Conservation (phyloP, 495 filamentous ascomycete species). For the Xylaria acuta region DNA sequence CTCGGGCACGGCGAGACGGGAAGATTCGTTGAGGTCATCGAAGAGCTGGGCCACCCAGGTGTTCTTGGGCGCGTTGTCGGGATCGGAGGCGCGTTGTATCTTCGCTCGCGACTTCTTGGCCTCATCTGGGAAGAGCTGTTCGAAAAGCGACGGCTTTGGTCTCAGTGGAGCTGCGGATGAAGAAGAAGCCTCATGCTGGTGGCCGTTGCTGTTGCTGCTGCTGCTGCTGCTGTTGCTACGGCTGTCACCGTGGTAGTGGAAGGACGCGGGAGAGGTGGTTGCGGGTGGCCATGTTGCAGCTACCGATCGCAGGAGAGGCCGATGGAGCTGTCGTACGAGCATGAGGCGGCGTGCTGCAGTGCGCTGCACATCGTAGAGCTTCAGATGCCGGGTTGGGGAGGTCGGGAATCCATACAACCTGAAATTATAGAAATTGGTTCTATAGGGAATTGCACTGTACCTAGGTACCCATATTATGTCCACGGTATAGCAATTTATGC, state of each 20-base stretch:
- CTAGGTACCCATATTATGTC: not conserved
- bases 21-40: slow-evolving; percentile 11
- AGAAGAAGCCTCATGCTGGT: not conserved
- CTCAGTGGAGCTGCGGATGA: not conserved
- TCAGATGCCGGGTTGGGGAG: slow-evolving; percentile 6
- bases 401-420: not conserved
- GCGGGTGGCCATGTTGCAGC: slow-evolving; percentile 39
- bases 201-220: not conserved
- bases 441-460: not conserved
- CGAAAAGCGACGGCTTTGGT: slow-evolving; percentile 53
- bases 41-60: slow-evolving; percentile 24
- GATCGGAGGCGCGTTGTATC: not conserved
- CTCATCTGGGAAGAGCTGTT: slow-evolving; percentile 65
- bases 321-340: slow-evolving; percentile 49
- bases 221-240: not conserved
- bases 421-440: not conserved
- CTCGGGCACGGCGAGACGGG: not conserved
- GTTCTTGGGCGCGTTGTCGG: slow-evolving; percentile 4
- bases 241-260: slow-evolving; percentile 32
- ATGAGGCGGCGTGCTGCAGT: slow-evolving; percentile 38
- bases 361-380: slow-evolving; percentile 36
- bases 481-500: slow-evolving; percentile 5
- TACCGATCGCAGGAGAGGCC: slow-evolving; percentile 44
- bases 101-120: slow-evolving; percentile 29
- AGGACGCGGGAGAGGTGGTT: slow-evolving; percentile 30